Evolutionary conservation across 768 basidiomycete genomes (phyloP), one percentile per base, ranked within the genome.

Genomic region (Suillus placidus): DNA sequence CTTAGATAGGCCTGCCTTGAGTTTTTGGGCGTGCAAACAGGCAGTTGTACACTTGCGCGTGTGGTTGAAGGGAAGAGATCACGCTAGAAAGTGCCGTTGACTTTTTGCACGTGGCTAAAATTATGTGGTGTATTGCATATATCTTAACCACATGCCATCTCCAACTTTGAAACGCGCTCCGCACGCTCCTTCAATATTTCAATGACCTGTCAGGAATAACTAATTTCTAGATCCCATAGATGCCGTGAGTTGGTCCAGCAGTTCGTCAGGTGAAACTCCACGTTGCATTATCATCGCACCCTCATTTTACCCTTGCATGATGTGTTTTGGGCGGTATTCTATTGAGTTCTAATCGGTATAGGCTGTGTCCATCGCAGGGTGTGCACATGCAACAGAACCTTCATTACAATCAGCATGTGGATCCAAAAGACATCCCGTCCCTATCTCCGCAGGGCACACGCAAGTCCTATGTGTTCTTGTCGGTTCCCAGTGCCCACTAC

Each of bases 1-100:
- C 42, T 45, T 54, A 38, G 35, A 42, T 47, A 30, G 14, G 56
- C 68, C 60, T 64, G 71, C 77, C 77, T 74, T 76, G 74, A 70
- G 71, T 66, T 70, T 64, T 63, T 18, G 30, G 67, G 72, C 64
- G 72, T 70, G 68, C 62, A 63, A 55, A 6, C 1, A 1, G 64
- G 66, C 60, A 20, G 38, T 62, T 54, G 34, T 26, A 45, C 49
- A 43, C 62, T 40, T n/a, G 65, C 60, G 62, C 68, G 71, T 67
- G 70, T 66, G 64, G 68, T 62, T 49, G 60, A 61, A 55, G 64
- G 66, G 63, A 26, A 67, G 66, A 70, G 65, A 64, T 64, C 35
- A 60, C 63, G 62, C 49, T 63, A 57, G 63, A 40, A 65, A 32
- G 71, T 62, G 71, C 56, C 64, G 71, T 70, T 62, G 65, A 37